phyloP scores from a whole-genome alignment of 106 monocot genomes.

The Platanthera guangdongensis region DNA sequence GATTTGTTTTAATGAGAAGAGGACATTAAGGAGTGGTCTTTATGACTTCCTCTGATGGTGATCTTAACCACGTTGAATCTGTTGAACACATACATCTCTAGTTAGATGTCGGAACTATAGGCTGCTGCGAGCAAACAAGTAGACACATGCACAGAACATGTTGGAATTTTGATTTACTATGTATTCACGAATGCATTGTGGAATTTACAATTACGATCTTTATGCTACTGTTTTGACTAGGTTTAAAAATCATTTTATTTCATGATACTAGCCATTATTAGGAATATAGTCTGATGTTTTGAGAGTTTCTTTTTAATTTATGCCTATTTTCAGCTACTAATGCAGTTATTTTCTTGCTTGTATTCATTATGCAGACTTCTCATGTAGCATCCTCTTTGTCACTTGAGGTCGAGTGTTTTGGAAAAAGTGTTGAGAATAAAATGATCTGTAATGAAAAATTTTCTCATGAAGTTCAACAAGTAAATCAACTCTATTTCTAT shows the following conservation, averaged over 20 bases:
- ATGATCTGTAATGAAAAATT: conserved; percentile 9
- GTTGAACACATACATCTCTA: not conserved
- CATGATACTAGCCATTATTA: not conserved
- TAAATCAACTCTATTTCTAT: conserved; percentile 11
- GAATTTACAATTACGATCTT: not conserved
- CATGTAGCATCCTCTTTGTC: conserved; percentile 10
- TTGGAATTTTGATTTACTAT: not conserved
- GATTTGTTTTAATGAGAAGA: not conserved
- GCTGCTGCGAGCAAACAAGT: not conserved
- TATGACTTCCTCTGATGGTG: not conserved
- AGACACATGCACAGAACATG: not conserved
- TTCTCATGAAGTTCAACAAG: conserved; percentile 43
- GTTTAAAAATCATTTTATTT: not conserved
- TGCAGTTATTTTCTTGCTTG: conserved; percentile 4
- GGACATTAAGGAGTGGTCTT: not conserved
- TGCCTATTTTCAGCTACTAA: conserved; percentile 1
- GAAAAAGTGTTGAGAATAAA: conserved; percentile 18
- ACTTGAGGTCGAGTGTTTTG: conserved; percentile 24
- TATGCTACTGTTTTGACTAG: not conserved
- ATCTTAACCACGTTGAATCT: not conserved
- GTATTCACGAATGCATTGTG: not conserved
- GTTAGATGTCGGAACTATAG: not conserved
- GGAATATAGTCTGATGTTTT: not conserved
- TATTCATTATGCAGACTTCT: conserved; percentile 20
- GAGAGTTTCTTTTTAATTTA: conserved; percentile 2